phyloP scores from a whole-genome alignment of 2,329 filamentous ascomycete species.

The Helotiales sp. region DNA sequence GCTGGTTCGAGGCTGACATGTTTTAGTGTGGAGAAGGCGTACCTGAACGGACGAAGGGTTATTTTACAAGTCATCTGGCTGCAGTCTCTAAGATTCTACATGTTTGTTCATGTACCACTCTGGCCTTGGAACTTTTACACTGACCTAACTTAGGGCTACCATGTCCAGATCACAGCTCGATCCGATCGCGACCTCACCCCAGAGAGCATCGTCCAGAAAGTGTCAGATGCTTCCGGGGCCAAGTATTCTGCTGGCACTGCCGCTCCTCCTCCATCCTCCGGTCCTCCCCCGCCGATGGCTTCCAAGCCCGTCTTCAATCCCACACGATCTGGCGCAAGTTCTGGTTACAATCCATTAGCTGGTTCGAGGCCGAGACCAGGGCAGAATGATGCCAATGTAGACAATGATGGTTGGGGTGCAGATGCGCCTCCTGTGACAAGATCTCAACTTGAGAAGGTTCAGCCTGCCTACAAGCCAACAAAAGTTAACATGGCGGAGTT shows the following conservation, averaged over 20 bases:
- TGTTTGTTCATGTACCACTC: conserved; percentile 49
- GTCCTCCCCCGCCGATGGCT: conserved; percentile 65
- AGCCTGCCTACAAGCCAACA: conserved; percentile 90
- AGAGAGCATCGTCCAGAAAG: conserved; percentile 88
- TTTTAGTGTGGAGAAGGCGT: conserved; percentile 90
- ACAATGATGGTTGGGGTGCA: conserved; percentile 90
- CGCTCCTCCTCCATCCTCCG: conserved; percentile 55
- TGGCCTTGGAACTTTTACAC: conserved; percentile 9
- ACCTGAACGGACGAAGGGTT: conserved; percentile 97
- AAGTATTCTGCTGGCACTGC: conserved; percentile 82
- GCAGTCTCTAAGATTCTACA: conserved; percentile 91
- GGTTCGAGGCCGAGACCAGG: conserved; percentile 65
- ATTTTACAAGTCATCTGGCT: conserved; percentile 93
- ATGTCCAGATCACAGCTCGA: conserved; percentile 95
- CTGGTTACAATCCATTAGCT: conserved; percentile 68
- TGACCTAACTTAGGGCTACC: conserved; percentile 69
- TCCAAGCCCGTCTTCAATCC: conserved; percentile 94
- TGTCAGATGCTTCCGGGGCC: conserved; percentile 89
- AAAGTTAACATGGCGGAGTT: conserved; percentile 93
- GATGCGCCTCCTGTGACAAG: conserved; percentile 92
- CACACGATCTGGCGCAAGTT: conserved; percentile 56
- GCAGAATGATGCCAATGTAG: conserved; percentile 60
- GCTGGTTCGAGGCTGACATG: conserved; percentile 32
- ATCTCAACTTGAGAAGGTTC: conserved; percentile 87
- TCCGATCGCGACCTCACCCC: conserved; percentile 88